These are phyloP conservation scores for Cryphonectria japonica DNA, from an alignment of 2,329 filamentous ascomycete genomes.

Conservation along the genomic window DNA sequence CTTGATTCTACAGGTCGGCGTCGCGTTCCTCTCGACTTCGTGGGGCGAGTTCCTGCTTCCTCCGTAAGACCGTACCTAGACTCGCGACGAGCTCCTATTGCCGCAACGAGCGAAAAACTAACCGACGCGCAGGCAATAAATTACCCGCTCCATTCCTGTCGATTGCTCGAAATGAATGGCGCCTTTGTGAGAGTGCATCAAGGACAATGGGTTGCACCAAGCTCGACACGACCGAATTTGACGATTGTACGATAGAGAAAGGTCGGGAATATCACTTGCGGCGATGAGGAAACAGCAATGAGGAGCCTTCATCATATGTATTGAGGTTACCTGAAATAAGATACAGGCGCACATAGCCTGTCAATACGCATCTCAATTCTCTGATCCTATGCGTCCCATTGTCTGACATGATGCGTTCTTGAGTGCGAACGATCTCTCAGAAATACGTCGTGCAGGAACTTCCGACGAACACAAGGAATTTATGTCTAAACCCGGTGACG, in stretches of 20 bases:
- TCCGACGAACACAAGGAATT: not conserved
- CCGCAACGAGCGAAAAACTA: not conserved
- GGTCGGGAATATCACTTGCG: not conserved
- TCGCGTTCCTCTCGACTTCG: slow-evolving; percentile 62
- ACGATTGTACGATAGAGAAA: not conserved
- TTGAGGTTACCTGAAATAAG: not conserved
- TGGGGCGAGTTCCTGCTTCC: slow-evolving; percentile 63
- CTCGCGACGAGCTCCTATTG: not conserved
- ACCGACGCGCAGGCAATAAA: slow-evolving; percentile 11
- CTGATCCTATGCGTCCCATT: not conserved
- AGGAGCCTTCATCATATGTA: not conserved
- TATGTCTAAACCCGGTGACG: not conserved
- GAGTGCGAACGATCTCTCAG: not conserved
- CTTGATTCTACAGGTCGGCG: slow-evolving; percentile 50
- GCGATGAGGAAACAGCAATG: not conserved
- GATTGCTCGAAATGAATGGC: not conserved
- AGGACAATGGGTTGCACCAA: not conserved
- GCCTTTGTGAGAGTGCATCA: not conserved
- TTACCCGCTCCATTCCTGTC: not conserved
- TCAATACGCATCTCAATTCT: slow-evolving; percentile 13
- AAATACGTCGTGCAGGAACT: not conserved
- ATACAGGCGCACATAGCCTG: not conserved
- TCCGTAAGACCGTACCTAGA: slow-evolving; percentile 40
- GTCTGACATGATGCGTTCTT: not conserved
- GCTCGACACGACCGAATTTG: not conserved